Evolutionary conservation across 176 grass and related monocot genomes (phyloP), one percentile per base, ranked within the genome.

Genomic region (Saccharum spontaneum): DNA sequence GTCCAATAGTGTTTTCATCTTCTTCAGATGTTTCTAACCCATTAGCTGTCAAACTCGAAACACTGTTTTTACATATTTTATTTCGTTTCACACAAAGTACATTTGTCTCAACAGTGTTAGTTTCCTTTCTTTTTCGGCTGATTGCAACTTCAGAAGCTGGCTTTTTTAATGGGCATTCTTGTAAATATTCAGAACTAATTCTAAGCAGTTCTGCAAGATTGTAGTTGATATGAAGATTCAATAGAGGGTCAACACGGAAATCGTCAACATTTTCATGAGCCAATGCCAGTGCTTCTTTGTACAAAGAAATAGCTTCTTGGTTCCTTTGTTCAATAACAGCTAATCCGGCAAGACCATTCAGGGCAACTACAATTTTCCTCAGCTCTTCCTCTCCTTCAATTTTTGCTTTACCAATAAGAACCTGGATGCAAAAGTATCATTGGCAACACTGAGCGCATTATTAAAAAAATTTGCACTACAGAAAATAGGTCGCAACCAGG

Each of bases 171-270:
- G 83, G 89, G 69, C 96, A 98, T 78, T 90, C 84, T 41, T 78
- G 80, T 83, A 88, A 83, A 94, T 85, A 95, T 64, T 94, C 96
- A 64, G 96, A 89, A 85, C 85, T 90, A 79, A 39, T 79, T 55
- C 77, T 88, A 72, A 95, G 89, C 28, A 95, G 48, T 82, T 98
- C 93, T 44, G 89, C 87, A 45, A 98, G 85, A 84, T 98, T 95
- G 82, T 98, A 90, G 78, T 98, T 92, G 78, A 95, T 93, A 90
- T 95, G 96, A 81, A 98, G 96, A 89, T 92, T 98, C 87, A 98
- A 83, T 40, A 98, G 86, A 77, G 91, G 93, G 77, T 98, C 96
- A 82, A 98, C 85, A 76, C 91, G 89, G 73, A 98, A 98, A 92
- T 98, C 91, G 37, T 84, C 46, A 23, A 63, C 34, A 86, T 92